Conservation (phyloP, 257 asterid species). For the Nicotiana benthamiana region DNA sequence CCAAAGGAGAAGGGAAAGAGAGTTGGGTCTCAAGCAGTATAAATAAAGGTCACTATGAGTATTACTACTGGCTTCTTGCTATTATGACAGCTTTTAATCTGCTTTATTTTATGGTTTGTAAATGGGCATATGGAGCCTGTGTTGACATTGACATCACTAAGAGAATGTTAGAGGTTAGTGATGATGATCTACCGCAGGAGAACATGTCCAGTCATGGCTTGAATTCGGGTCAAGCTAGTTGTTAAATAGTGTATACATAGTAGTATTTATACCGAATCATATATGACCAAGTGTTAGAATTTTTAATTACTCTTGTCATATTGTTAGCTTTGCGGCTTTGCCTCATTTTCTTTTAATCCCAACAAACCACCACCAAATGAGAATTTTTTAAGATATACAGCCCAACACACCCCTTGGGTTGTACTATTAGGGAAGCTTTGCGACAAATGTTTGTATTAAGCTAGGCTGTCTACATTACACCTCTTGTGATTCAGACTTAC, state of each 20-base stretch:
- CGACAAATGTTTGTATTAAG: too few relatives aligned
- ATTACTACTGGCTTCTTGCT: constrained; percentile 55
- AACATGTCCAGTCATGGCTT: background rate
- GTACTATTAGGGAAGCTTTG: too few relatives aligned
- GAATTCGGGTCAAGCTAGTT: background rate
- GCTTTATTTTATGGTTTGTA: constrained; percentile 34
- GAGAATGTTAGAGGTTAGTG: constrained; percentile 7
- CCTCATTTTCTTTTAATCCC: background rate
- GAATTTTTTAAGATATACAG: too few relatives aligned
- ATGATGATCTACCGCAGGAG: constrained; percentile 9
- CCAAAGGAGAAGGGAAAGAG: constrained; percentile 33
- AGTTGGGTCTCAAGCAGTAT: constrained; percentile 55
- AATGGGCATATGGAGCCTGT: constrained; percentile 49
- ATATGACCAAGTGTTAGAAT: background rate
- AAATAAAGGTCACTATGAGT: constrained; percentile 50
- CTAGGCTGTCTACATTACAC: too few relatives aligned
- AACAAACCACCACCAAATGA: too few relatives aligned
- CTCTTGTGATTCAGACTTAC: too few relatives aligned
- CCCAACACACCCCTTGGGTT: too few relatives aligned
- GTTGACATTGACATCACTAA: constrained; percentile 11
- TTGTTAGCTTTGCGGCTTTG: background rate
- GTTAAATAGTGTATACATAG: background rate
- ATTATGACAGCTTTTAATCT: constrained; percentile 27
- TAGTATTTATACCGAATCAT: background rate
- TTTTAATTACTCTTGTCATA: background rate